Base-by-base conservation (phyloP, 164 flowering plant genomes). In the Warburgia ugandensis region DNA sequence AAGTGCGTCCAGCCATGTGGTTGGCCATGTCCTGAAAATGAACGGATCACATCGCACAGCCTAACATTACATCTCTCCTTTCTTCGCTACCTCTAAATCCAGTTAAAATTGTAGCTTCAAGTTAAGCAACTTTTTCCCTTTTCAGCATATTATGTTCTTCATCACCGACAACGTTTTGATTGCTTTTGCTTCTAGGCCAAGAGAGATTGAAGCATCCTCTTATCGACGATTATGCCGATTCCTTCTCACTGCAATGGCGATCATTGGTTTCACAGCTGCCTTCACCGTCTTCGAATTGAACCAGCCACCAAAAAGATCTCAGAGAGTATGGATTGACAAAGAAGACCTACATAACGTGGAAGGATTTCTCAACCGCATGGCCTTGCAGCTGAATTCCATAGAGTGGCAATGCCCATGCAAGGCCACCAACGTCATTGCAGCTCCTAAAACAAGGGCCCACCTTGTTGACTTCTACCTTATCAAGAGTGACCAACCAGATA, bases 341-440 rank as follows among this genome's bases (percentile, higher is more conserved):
- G 29, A 40, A 4, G 47, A 53, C 14, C 21, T 22, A 4, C 1
- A 9, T 25, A 40, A 53, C 38, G 29, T 41, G 17, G 33, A 4
- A 11, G 47, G 38, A 17, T 53, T 53, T 40, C 38, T 53, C 2
- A 38, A 40, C 27, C 47, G 38, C 26, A 53, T 11, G 47, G 45
- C 56, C 36, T 12, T 28, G 35, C 37, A 53, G 20, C 14, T 40
- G 56, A 53, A 53, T 8, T 53, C 56, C 20, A 26, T 20, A 1
- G 37, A 53, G n/a, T 53, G 47, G 56, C 47, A 41, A 17, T 53
- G 56, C 33, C 56, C 56, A 16, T 53, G 56, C 38, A 53, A 53
- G 47, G 56, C 47, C 28, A 20, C 17, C 32, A 25, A 53, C 47
- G 35, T 30, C 23, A 27, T 53, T 4, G 31, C 36, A 2, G 28